Evolutionary conservation across 2,329 filamentous ascomycete genomes (phyloP).

Genomic region (Rhinocladiella similis): DNA sequence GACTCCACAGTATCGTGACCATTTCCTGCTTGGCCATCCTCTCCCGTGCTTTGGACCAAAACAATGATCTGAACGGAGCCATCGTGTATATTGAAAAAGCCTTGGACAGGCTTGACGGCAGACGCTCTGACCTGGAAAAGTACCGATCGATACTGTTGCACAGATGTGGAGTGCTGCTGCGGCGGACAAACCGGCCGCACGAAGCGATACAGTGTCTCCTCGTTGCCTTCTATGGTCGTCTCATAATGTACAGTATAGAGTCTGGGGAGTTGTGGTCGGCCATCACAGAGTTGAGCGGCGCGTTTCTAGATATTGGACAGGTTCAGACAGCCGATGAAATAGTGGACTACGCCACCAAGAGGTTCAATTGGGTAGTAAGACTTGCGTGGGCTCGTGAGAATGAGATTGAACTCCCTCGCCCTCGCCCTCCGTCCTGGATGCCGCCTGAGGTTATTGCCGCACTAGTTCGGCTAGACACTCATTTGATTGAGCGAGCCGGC

Average conservation of each 20-base stretch:
- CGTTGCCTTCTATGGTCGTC: neutral
- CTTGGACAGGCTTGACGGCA: neutral
- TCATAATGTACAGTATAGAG: neutral
- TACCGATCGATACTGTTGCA: slow-evolving; percentile 1
- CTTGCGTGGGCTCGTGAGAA: neutral
- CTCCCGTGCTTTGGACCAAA: slow-evolving; percentile 14
- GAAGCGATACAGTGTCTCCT: neutral
- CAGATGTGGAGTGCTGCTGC: neutral
- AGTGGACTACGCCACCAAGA: neutral
- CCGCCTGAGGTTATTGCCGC: too few relatives aligned
- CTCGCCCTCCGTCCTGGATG: too few relatives aligned
- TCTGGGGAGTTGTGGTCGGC: neutral
- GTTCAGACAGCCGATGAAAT: neutral
- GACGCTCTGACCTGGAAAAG: neutral
- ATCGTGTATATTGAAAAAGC: neutral
- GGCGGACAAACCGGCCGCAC: neutral
- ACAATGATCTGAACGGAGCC: neutral
- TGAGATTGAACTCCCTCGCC: neutral
- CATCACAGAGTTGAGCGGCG: neutral
- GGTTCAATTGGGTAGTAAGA: slow-evolving; percentile 3
- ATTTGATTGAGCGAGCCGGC: too few relatives aligned
- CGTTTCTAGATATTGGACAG: neutral
- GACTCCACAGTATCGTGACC: slow-evolving; percentile 20
- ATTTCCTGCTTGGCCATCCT: slow-evolving; percentile 22
- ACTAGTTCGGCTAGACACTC: too few relatives aligned